Conservation (phyloP, 305 asterid genomes). For the Fraxinus velutina region DNA sequence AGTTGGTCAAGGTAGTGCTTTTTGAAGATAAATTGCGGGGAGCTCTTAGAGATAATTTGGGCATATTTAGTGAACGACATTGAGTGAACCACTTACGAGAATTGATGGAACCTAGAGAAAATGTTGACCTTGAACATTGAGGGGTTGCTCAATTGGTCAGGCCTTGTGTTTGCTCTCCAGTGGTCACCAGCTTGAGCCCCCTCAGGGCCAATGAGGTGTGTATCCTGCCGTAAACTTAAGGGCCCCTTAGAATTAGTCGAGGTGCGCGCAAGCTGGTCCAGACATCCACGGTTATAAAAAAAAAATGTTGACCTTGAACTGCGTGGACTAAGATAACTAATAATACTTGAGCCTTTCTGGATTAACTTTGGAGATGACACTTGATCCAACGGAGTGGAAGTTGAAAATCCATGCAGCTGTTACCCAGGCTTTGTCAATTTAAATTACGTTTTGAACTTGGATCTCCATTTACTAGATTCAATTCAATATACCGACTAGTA, state of each 20-base stretch:
- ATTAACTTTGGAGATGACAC: background rate
- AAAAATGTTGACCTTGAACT: background rate
- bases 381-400: background rate
- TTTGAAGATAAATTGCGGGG: background rate
- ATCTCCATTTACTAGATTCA: background rate
- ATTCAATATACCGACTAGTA: background rate
- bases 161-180: too few relatives aligned
- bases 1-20: background rate
- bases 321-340: background rate
- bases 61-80: background rate
- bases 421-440: background rate
- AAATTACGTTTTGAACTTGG: background rate
- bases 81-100: background rate
- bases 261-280: too few relatives aligned
- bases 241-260: too few relatives aligned
- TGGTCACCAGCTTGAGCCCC: too few relatives aligned
- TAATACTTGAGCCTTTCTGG: background rate
- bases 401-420: background rate
- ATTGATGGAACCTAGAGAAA: background rate
- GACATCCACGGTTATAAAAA: too few relatives aligned
- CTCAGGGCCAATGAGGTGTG: too few relatives aligned
- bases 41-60: background rate
- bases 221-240: too few relatives aligned
- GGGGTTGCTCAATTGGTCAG: too few relatives aligned
- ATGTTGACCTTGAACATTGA: background rate